Conservation (phyloP, 768 basidiomycete species). For the Russula brevipes region DNA sequence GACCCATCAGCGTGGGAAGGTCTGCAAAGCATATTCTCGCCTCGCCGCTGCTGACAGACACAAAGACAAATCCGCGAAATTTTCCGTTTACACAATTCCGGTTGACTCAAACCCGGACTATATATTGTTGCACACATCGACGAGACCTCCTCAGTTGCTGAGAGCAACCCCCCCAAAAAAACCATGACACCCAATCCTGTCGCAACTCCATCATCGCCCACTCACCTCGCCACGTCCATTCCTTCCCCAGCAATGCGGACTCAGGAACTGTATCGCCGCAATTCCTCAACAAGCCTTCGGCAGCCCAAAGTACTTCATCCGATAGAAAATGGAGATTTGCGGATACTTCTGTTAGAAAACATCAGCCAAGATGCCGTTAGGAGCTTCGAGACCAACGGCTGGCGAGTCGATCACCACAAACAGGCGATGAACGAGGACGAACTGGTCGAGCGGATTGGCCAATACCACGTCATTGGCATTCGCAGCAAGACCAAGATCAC, state of each 20-base stretch:
- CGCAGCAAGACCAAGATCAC: constrained; percentile 98
- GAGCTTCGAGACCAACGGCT: constrained; percentile 76
- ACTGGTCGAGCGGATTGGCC: constrained; percentile 73
- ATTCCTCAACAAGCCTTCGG: constrained; percentile 35
- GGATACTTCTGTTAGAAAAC: constrained; percentile 87
- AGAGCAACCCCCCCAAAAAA: not conserved
- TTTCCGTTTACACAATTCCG: no score
- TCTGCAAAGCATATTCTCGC: not conserved
- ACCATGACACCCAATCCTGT: constrained; percentile 46
- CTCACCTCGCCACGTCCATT: constrained; percentile 43
- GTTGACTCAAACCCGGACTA: no score
- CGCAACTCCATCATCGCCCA: constrained; percentile 37
- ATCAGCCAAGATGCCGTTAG: constrained; percentile 87
- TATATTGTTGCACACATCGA: not conserved
- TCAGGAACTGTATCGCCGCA: constrained; percentile 28
- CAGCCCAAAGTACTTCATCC: constrained; percentile 74
- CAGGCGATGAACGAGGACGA: constrained; percentile 91
- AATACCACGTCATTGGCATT: constrained; percentile 94
- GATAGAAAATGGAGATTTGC: constrained; percentile 72
- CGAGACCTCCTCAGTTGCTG: not conserved
- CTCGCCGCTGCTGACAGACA: no score
- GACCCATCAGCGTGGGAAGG: constrained; percentile 38
- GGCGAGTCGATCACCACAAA: constrained; percentile 83
- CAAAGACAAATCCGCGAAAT: no score
- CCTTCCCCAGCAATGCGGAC: constrained; percentile 49